A percentile compares a stretch with the other conserved stretches of the same genome.
Conservation (phyloP, 2,329 filamentous ascomycete genomes). For the Arthrinium phaeospermum region DNA sequence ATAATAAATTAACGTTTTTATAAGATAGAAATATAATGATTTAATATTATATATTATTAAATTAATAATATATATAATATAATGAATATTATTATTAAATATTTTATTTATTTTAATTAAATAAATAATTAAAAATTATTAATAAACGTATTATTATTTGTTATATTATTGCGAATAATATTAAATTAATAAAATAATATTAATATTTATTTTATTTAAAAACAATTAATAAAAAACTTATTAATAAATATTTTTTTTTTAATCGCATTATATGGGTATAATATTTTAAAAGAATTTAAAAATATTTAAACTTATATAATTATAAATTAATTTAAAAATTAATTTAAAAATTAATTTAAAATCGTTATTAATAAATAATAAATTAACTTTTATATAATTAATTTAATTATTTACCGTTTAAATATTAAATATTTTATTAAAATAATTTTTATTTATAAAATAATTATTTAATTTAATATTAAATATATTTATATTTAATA, state of each 20-base stretch:
- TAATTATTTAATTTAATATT: not conserved
- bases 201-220: not conserved
- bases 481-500: not conserved
- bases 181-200: not conserved
- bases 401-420: conserved; percentile 22
- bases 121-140: not conserved
- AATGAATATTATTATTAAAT: not conserved
- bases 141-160: not conserved
- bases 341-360: conserved; percentile 36
- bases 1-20: too few relatives aligned
- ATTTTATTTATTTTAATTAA: not conserved
- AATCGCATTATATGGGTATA: not conserved
- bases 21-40: not conserved
- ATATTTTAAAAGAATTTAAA: not conserved
- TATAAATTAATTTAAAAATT: conserved; percentile 26
- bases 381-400: conserved; percentile 23
- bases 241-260: not conserved
- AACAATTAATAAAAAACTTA: not conserved
- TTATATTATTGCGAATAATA: not conserved
- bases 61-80: not conserved
- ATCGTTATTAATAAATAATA: conserved; percentile 11
- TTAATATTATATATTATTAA: not conserved
- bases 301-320: conserved; percentile 14
- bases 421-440: not conserved
- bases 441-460: not conserved